Conservation (phyloP, 108 stramenopile species). For the Cyclotella choctawhatcheeana region DNA sequence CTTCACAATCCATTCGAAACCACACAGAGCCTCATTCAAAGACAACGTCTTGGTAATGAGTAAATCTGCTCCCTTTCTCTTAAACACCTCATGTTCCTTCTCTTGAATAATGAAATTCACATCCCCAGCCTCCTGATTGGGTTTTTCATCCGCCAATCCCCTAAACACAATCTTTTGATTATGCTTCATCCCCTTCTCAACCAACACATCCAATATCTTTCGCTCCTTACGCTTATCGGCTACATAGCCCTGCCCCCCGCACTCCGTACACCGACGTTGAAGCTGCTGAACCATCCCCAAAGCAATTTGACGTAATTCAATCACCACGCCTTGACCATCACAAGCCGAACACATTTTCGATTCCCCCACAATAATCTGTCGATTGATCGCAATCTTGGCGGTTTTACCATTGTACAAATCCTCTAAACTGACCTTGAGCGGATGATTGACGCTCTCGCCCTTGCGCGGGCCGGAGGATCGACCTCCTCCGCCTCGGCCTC, state of each 20-base stretch:
- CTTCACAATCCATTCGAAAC: conserved; percentile 90
- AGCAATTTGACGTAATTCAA: conserved; percentile 95
- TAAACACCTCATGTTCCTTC: conserved; percentile 96
- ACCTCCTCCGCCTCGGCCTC: conserved; percentile 68
- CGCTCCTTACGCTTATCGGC: conserved; percentile 86
- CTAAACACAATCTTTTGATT: conserved; percentile 94
- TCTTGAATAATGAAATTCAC: conserved; percentile 97
- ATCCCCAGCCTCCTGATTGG: conserved; percentile 95
- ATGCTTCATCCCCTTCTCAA: conserved; percentile 97
- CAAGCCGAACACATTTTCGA: conserved; percentile 81
- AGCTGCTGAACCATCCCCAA: conserved; percentile 98
- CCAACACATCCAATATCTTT: conserved; percentile 92
- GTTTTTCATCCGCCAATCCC: conserved; percentile 97
- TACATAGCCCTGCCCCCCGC: conserved; percentile 82
- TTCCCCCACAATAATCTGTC: conserved; percentile 90
- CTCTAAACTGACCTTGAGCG: conserved; percentile 93
- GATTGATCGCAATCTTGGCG: conserved; percentile 93
- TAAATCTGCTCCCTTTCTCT: conserved; percentile 97
- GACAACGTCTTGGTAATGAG: conserved; percentile 91
- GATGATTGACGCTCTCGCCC: conserved; percentile 94
- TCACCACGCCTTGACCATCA: conserved; percentile 90
- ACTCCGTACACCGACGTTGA: conserved; percentile 81
- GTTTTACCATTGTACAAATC: conserved; percentile 99
- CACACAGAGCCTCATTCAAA: conserved; percentile 96
- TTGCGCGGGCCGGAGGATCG: conserved; percentile 79